Conservation (phyloP, 148 eudicot genomes). For the Vaccinium corymbosum region DNA sequence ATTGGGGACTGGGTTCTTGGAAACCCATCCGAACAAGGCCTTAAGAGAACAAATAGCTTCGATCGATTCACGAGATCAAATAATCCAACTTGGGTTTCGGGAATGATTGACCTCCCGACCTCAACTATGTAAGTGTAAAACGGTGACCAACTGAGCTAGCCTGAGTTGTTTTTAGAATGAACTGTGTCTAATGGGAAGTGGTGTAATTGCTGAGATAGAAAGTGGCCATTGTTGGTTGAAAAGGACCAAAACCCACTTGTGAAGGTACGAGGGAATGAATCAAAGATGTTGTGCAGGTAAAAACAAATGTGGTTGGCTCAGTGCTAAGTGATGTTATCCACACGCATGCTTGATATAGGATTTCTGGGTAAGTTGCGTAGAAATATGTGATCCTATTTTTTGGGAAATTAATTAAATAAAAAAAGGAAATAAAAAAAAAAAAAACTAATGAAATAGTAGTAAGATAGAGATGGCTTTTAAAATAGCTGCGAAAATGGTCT, state of each 20-base stretch:
- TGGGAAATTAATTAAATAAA: background rate
- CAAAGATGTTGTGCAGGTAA: background rate
- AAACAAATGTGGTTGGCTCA: background rate
- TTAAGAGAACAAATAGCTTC: too few species aligned
- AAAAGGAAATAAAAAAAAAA: background rate
- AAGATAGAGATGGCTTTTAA: background rate
- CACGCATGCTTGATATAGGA: constrained; percentile 8
- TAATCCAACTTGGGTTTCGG: too few species aligned
- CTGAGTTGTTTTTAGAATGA: too few species aligned
- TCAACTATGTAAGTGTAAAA: too few species aligned
- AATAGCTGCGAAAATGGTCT: too few species aligned
- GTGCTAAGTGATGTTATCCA: constrained; percentile 15
- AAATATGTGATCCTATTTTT: background rate
- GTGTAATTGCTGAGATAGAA: background rate
- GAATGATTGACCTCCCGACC: too few species aligned
- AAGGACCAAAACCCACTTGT: background rate
- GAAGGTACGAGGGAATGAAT: background rate
- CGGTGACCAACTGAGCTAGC: too few species aligned
- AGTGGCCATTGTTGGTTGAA: background rate
- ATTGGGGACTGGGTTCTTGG: too few species aligned
- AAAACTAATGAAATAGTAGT: background rate
- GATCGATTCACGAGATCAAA: too few species aligned
- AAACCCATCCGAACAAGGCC: too few species aligned
- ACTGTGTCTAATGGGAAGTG: background rate
- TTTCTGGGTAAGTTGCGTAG: background rate